A percentile compares a stretch with the other conserved stretches of the same genome.
These are phyloP conservation scores for Eutreptiella sp. DNA, from an alignment of 208 protist genomes.

Conservation along the genomic window DNA sequence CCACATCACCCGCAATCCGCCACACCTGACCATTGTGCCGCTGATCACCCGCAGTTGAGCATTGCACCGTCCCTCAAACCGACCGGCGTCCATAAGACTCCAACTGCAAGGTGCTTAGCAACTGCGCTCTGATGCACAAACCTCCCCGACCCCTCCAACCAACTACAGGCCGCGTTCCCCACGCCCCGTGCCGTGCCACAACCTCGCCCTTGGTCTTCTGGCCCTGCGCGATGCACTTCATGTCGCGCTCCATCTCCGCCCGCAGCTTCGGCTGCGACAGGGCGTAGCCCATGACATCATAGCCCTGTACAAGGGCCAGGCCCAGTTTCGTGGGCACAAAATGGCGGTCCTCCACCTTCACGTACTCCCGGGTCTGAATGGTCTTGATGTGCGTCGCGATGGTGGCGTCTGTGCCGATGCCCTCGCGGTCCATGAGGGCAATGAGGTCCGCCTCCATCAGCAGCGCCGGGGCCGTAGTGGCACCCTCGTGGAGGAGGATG, in stretches of 20 bases:
- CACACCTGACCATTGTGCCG: no score
- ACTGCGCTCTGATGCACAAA: no score
- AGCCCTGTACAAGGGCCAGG: slow-evolving; percentile 87
- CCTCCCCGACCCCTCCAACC: no score
- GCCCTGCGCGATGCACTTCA: slow-evolving; percentile 71
- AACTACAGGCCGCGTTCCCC: no score
- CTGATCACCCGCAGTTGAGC: no score
- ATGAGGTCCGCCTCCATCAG: slow-evolving; percentile 97
- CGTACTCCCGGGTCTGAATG: slow-evolving; percentile 84
- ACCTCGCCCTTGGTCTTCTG: slow-evolving; percentile 63
- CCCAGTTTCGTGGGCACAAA: slow-evolving; percentile 88
- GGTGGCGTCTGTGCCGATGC: slow-evolving; percentile 98
- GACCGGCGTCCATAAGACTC: no score
- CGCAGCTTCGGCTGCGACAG: slow-evolving; percentile 80
- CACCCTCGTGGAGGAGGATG: slow-evolving; percentile 66
- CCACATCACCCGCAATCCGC: no score
- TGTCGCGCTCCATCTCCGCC: slow-evolving; percentile 83
- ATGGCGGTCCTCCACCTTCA: slow-evolving; percentile 52
- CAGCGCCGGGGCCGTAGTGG: slow-evolving; percentile 84
- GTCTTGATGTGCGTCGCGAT: slow-evolving; percentile 97
- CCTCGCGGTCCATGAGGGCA: slow-evolving; percentile 90
- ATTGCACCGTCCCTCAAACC: no score
- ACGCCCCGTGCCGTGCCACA: slow-evolving; percentile 42
- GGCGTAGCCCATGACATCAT: slow-evolving; percentile 85
- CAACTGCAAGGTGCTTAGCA: no score